These are phyloP conservation scores for Suhomyces anneliseae DNA, from an alignment of 1,139 yeast genomes.

Conservation along the genomic window DNA sequence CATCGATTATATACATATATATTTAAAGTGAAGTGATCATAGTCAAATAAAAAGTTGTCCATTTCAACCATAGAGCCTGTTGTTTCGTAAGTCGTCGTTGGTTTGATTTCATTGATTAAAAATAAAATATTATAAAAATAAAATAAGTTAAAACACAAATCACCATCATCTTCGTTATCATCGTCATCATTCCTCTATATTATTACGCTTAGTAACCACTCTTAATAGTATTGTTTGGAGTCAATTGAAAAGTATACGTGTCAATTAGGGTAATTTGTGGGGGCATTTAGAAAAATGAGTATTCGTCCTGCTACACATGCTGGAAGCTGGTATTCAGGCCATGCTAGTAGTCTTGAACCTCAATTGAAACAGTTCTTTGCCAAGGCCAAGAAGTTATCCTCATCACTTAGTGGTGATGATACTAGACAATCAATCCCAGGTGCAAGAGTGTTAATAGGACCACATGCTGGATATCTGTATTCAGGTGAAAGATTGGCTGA, in stretches of 20 bases:
- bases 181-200: neutral
- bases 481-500: slow-evolving; percentile 80
- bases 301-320: slow-evolving; percentile 76
- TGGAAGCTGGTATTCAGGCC: slow-evolving; percentile 80
- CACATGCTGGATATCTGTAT: slow-evolving; percentile 91
- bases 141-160: slow-evolving; percentile 4
- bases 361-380: slow-evolving; percentile 51
- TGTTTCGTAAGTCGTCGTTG: too few relatives aligned
- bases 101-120: too few relatives aligned
- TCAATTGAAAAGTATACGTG: neutral
- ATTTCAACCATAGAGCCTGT: too few relatives aligned
- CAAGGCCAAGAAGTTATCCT: slow-evolving; percentile 17
- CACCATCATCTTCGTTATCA: slow-evolving; percentile 1
- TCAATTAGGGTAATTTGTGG: neutral
- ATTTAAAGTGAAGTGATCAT: too few relatives aligned
- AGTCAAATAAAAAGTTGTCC: too few relatives aligned
- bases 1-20: too few relatives aligned
- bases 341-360: slow-evolving; percentile 37
- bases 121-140: too few relatives aligned
- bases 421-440: slow-evolving; percentile 35
- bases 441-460: slow-evolving; percentile 63
- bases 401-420: slow-evolving; percentile 1
- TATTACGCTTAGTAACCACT: too few relatives aligned
- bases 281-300: slow-evolving; percentile 25
- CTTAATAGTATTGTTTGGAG: neutral